Evolutionary conservation across 2,329 filamentous ascomycete genomes (phyloP).

Genomic region (Didymella sp.): DNA sequence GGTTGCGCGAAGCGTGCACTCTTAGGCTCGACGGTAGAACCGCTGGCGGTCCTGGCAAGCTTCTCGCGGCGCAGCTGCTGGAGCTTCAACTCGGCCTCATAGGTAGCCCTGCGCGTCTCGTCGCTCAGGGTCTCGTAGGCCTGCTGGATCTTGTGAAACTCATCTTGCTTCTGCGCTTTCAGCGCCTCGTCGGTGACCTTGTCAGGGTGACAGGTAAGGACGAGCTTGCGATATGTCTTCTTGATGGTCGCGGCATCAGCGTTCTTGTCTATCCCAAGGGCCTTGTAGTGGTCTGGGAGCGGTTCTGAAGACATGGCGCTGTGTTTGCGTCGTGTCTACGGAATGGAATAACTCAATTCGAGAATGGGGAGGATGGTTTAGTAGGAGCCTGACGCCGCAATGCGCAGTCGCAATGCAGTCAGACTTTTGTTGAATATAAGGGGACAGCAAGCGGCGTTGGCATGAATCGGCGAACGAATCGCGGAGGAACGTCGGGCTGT

Average conservation of each 20-base stretch:
- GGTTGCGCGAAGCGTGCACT: slow-evolving; percentile 40
- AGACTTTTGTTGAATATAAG: slow-evolving; percentile 23
- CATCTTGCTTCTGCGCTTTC: slow-evolving; percentile 79
- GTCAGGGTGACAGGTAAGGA: slow-evolving; percentile 88
- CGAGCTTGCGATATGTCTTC: slow-evolving; percentile 81
- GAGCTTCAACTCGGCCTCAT: slow-evolving; percentile 77
- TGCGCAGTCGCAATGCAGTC: slow-evolving; percentile 8
- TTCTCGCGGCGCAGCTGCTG: slow-evolving; percentile 68
- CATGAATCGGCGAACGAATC: slow-evolving; percentile 18
- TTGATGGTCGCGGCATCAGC: slow-evolving; percentile 76
- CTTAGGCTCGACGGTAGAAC: slow-evolving; percentile 37
- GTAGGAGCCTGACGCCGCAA: slow-evolving; percentile 11
- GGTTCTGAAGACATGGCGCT: slow-evolving; percentile 52
- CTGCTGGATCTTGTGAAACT: slow-evolving; percentile 91
- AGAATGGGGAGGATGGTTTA: neutral
- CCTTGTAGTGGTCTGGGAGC: slow-evolving; percentile 78
- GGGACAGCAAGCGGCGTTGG: slow-evolving; percentile 22
- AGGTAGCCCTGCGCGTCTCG: slow-evolving; percentile 72
- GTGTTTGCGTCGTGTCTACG: slow-evolving; percentile 9
- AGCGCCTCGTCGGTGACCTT: slow-evolving; percentile 81
- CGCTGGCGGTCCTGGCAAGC: slow-evolving; percentile 49
- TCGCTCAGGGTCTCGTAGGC: slow-evolving; percentile 91
- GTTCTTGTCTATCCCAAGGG: slow-evolving; percentile 75
- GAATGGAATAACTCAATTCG: neutral
- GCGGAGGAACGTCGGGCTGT: slow-evolving; percentile 18